Conservation (phyloP, 805 yeast species). For the Pichia eremophila region DNA sequence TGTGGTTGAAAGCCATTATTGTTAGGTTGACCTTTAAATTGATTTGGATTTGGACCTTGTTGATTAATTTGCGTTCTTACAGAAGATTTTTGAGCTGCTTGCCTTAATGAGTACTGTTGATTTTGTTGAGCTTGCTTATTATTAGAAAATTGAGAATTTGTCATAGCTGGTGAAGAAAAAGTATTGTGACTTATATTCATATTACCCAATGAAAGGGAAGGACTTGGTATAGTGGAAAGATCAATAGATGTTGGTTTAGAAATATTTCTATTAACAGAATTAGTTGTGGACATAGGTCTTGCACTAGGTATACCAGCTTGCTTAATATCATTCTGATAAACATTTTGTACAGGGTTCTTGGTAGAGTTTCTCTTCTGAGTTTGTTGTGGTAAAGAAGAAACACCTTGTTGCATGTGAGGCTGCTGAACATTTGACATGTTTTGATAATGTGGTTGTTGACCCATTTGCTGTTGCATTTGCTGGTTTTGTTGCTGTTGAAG, state of each 20-base stretch:
- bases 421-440: neutral
- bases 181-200: neutral
- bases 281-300: neutral
- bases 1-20: neutral
- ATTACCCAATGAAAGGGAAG: conserved; percentile 2
- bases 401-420: neutral
- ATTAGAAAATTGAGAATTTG: conserved; percentile 1
- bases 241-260: conserved; percentile 1
- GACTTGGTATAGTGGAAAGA: conserved; percentile 2
- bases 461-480: conserved; percentile 7
- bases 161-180: neutral
- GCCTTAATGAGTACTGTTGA: conserved; percentile 1
- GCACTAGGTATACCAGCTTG: too few species aligned
- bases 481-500: neutral
- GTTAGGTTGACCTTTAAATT: conserved; percentile 1
- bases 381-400: neutral
- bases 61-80: conserved; percentile 4
- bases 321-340: neutral
- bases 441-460: neutral
- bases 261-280: neutral
- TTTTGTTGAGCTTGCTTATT: neutral
- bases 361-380: neutral
- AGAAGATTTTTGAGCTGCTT: conserved; percentile 4
- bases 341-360: neutral
- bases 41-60: neutral